Percentiles rank a stretch among this genome's conserved stretches.
Evolutionary conservation across 768 basidiomycete genomes (phyloP).

Genomic region (Russula ochroleuca): DNA sequence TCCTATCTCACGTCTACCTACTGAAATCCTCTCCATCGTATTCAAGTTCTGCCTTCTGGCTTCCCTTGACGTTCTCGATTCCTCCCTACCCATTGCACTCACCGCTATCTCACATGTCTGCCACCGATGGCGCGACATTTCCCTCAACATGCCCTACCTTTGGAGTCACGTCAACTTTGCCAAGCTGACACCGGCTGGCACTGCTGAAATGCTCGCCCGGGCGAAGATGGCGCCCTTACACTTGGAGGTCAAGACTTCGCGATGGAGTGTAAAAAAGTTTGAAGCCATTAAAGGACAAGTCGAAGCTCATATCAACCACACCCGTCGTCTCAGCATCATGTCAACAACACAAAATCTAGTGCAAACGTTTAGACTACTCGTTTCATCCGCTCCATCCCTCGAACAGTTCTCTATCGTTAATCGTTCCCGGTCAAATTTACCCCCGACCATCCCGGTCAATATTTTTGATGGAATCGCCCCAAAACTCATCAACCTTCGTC

Average conservation of each 20-base stretch:
- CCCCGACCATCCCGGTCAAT: not conserved
- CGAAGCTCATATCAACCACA: not conserved
- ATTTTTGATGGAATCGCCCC: not conserved
- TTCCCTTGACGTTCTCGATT: too few species aligned
- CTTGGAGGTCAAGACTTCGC: not conserved
- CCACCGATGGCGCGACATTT: constrained; percentile 23
- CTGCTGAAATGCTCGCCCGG: constrained; percentile 10
- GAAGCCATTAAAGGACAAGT: not conserved
- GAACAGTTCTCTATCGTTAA: not conserved
- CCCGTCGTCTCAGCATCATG: not conserved
- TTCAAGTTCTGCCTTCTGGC: not conserved
- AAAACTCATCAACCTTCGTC: not conserved
- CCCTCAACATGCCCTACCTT: constrained; percentile 6
- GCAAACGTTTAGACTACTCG: not conserved
- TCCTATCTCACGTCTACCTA: not conserved
- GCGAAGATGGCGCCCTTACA: constrained; percentile 12
- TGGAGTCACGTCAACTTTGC: constrained; percentile 18
- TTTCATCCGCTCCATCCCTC: not conserved
- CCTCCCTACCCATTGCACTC: not conserved
- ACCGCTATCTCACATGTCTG: constrained; percentile 10
- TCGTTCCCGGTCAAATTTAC: too few species aligned
- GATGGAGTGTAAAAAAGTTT: fast-evolving
- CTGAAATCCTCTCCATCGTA: not conserved
- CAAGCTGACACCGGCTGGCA: not conserved
- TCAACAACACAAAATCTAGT: not conserved